Evolutionary conservation across 768 basidiomycete genomes (phyloP), one percentile per base, ranked within the genome.

Genomic region (Kwoniella dejecticola): DNA sequence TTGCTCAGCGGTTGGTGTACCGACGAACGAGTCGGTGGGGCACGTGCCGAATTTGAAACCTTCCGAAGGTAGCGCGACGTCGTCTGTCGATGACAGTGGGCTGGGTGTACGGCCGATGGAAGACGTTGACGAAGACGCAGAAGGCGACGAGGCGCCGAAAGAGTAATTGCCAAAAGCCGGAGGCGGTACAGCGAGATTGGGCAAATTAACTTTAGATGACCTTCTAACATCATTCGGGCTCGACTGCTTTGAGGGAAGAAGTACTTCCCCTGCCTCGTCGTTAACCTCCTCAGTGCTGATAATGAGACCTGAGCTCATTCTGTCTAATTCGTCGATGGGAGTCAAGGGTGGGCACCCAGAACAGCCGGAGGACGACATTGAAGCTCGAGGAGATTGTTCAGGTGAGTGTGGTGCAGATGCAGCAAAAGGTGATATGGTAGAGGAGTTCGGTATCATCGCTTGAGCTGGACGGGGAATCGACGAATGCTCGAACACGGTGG

Each of bases 1-100:
- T n/a, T 69, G 56, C 49, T 77, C 75, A 12, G 75, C 68, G 12
- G 69, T 66, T 1, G 75, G 75, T 0, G 75, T 77, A 21, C 67
- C 69, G 4, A 68, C 19, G 38, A 70, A 60, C 1, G 66, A 50
- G 5, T 30, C 46, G 12, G 71, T 67, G 12, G 71, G 66, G 26
- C 71, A 72, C 1, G 71, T 57, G 17, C 71, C 71, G 42, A 72
- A 72, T 4, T 62, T 46, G 61, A 69, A 72, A 0, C 60, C 56
- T 8, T 52, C 63, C 21, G 38, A 30, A 23, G 63, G 63, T n/a
- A 64, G 29, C 2, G 57, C 29, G 41, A 57, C 17, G 21, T 60
- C 66, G 7, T 58, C 50, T 23, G 31, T 27, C 12, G 48, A 50
- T 19, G 48, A 50, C 7, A 50, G 30, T 31, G 23, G 46, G 30